phyloP scores from a whole-genome alignment of 1,284 basidiomycete genomes.

The Phaffia rhodozyma region DNA sequence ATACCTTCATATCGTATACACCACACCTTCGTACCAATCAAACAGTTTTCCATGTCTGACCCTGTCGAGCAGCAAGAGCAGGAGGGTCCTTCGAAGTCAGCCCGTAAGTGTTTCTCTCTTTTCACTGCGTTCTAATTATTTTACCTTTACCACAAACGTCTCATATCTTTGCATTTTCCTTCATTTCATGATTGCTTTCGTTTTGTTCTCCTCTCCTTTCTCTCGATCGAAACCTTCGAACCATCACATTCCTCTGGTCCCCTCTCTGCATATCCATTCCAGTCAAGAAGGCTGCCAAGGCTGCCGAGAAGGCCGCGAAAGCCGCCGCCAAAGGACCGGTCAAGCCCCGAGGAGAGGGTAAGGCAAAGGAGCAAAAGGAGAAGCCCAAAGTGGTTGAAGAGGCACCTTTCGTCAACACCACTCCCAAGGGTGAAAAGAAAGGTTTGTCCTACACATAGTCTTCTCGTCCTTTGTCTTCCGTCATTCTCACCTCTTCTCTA shows the following conservation, averaged over 20 bases:
- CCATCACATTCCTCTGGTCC: neutral
- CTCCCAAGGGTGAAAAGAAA: conserved; percentile 81
- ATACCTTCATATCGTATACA: too few species aligned
- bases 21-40: too few species aligned
- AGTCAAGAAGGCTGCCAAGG: conserved; percentile 61
- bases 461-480: neutral
- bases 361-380: conserved; percentile 57
- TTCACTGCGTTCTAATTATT: too few species aligned
- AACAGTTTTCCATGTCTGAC: too few species aligned
- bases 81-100: too few species aligned
- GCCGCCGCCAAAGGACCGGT: conserved; percentile 44
- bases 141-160: too few species aligned
- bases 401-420: conserved; percentile 69
- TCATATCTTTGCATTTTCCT: too few species aligned
- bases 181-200: too few species aligned
- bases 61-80: too few species aligned
- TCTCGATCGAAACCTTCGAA: neutral
- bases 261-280: neutral
- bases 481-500: neutral
- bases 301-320: conserved; percentile 47
- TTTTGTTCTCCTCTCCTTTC: too few species aligned
- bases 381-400: conserved; percentile 58
- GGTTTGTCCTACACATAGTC: conserved; percentile 38
- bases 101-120: too few species aligned
- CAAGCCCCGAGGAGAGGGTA: conserved; percentile 38